Evolutionary conservation across 495 filamentous ascomycete species (phyloP), one percentile per base, ranked within the genome.

Genomic region (Cairneyella variabilis): DNA sequence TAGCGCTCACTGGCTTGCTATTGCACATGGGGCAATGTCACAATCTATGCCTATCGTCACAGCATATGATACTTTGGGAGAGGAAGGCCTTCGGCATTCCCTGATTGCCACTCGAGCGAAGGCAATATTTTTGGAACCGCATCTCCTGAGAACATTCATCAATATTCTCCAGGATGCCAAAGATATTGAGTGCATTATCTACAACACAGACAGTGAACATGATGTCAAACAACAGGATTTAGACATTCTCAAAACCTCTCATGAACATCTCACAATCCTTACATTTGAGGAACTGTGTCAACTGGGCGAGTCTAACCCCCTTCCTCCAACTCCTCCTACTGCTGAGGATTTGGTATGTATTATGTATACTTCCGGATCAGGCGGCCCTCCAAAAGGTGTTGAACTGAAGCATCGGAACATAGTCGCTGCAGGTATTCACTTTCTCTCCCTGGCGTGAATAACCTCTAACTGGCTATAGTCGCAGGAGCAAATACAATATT

Each of bases 331-430:
- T 18, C 86, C 90, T 32, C 91, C 92, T 4, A 69, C 75, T 20
- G 77, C 88, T 1, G 88, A 95, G 39, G 91, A 96, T 66, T 78
- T 97, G 12, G 90, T 85, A 75, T 96, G 93, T 67, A 95, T 98
- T 67, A 97, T 98, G 93, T 98, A 97, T 76, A 98, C 93, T 0
- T 97, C 92, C n/a, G 93, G 93, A 27, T 95, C 91, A 12, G 96
- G 90, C 2, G 93, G 93, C 39, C 79, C 90, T 0, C 93, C 93
- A 21, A 98, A 97, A 77, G 93, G 93, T 68, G 93, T 98, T 18
- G 82, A 89, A 23, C 69, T 98, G 58, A 93, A 84, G 58, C 93
- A 98, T 67, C 34, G 16, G 5, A 54, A 90, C 93, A 23, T 97
- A 96, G 67, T 81, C 96, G 14, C 92, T 90, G 7, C 78, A 90